Conservation (phyloP, 148 eudicot species). For the Bassia scoparia region DNA sequence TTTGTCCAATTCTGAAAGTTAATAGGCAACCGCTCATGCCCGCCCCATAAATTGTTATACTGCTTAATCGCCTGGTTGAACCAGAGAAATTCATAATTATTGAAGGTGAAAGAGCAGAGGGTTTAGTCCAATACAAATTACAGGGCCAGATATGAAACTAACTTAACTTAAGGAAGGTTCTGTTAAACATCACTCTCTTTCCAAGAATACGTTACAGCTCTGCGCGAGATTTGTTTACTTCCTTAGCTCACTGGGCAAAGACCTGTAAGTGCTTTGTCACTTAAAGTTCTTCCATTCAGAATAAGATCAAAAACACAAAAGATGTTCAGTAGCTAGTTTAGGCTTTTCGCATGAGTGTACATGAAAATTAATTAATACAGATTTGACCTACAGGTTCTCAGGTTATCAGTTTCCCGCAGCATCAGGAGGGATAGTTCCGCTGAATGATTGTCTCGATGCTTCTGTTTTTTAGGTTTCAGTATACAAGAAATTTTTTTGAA, state of each 20-base stretch:
- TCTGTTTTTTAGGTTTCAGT: neutral
- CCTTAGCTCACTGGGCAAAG: slow-evolving; percentile 40
- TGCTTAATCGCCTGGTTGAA: slow-evolving; percentile 40
- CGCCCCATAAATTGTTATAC: slow-evolving; percentile 52
- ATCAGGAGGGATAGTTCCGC: slow-evolving; percentile 15
- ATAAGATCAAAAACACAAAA: neutral
- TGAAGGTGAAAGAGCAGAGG: neutral
- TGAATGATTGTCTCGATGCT: slow-evolving; percentile 14
- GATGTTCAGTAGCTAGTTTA: neutral
- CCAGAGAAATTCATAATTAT: neutral
- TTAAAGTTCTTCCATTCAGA: slow-evolving; percentile 33
- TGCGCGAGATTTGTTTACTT: slow-evolving; percentile 33
- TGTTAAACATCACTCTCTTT: too few species aligned
- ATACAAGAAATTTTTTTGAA: neutral
- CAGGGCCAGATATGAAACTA: too few species aligned
- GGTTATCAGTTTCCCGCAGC: slow-evolving; percentile 11
- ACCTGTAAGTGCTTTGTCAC: slow-evolving; percentile 46
- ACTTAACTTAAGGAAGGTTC: too few species aligned
- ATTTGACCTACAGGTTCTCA: slow-evolving; percentile 15
- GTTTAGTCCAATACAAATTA: too few species aligned
- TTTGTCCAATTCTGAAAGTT: slow-evolving; percentile 39
- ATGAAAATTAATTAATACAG: too few species aligned
- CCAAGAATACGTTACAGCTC: slow-evolving; percentile 40
- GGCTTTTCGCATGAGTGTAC: neutral
- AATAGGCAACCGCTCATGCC: slow-evolving; percentile 48